phyloP scores from a whole-genome alignment of 2,329 filamentous ascomycete species.

The Calonectria ilicicola region DNA sequence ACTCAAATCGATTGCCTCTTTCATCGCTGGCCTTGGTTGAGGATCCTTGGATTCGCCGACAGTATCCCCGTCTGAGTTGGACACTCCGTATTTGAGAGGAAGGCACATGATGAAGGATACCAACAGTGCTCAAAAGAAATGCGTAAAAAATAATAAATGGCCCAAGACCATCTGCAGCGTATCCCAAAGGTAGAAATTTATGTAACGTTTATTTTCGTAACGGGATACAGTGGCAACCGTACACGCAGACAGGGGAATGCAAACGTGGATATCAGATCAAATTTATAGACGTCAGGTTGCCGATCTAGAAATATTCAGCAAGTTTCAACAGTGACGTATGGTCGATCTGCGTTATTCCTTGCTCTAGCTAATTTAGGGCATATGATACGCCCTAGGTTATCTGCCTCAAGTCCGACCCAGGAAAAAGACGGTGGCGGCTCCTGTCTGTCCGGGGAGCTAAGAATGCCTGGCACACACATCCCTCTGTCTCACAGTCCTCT shows the following conservation, averaged over 20 bases:
- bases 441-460: background rate
- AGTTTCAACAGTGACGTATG: background rate
- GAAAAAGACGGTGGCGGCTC: background rate
- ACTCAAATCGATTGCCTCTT: background rate
- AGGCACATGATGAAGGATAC: background rate
- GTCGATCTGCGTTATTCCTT: background rate
- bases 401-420: too few relatives aligned
- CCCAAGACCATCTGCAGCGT: background rate
- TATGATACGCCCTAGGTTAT: background rate
- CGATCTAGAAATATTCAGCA: background rate
- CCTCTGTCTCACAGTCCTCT: too few relatives aligned
- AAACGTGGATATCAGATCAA: background rate
- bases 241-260: background rate
- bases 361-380: background rate
- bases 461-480: background rate
- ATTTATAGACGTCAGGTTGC: background rate
- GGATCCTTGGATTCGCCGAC: background rate
- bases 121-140: background rate
- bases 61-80: background rate
- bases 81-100: background rate
- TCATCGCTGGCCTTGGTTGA: background rate
- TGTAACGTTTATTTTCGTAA: background rate
- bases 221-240: background rate
- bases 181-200: background rate
- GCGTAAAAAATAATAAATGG: background rate